Base-by-base conservation (phyloP, 257 asterid species). In the Fraxinus anomala region DNA sequence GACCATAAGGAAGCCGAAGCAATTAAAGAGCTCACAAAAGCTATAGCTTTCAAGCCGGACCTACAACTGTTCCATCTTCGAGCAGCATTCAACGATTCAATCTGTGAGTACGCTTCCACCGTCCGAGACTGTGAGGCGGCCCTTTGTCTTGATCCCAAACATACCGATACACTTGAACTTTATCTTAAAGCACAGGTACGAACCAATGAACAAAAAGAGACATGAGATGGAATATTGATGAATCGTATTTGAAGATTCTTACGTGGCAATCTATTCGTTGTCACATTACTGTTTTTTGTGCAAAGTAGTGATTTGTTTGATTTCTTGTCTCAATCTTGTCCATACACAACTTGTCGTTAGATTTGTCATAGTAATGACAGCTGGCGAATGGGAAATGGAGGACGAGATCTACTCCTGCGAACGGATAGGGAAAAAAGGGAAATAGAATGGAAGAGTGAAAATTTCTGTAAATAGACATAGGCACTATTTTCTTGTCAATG, bases 1-100 rank as follows among this genome's bases (percentile, higher is more conserved):
- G 99, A 92, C 78, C 99, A 83, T 68, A 92, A 91, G 77, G 99
- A 92, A 88, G 86, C 86, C 0, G 96, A 91, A 77, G 99, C 99
- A 31, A 91, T 91, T 72, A 76, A 89, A 40, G 99, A 91, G 88
- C 98, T 95, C 17, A 80, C 92, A 6, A 91, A 84, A 84, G 99
- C 93, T 74, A 80, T 95, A 81, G 82, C 92, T 69, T 95, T 91
- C 91, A 92, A 90, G 85, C 94, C 90, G 1, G 99, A 95, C 75
- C 84, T 89, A 44, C 98, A 91, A 81, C 84, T 92, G 74, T 97
- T 95, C 80, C 96, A 92, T 84, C 96, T 95, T 47, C 92, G 98
- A 79, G 96, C 99, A 82, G 97, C 98, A 16, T 95, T 95, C 85
- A 89, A 90, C 23, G 99, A 95, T 67, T 91, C 98, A 19, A 83